Percentiles rank a stretch among this genome's conserved stretches.
Conservation (phyloP, 306 rosid species). For the Pterocarpus santalinus region DNA sequence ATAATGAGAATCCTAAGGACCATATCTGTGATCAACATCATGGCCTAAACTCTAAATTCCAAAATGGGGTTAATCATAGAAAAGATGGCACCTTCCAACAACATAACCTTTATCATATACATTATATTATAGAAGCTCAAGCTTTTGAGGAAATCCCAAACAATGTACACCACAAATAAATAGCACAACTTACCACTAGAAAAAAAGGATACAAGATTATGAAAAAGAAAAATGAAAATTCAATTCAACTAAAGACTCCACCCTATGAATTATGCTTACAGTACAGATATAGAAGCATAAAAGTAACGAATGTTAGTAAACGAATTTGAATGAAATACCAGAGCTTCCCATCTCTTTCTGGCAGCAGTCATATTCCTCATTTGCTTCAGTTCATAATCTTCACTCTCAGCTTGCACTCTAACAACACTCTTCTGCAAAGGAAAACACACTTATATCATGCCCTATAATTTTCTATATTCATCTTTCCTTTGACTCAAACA, state of each 20-base stretch:
- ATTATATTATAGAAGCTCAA: not conserved
- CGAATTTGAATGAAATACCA: constrained; percentile 62
- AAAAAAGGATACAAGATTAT: not conserved
- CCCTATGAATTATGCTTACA: not conserved
- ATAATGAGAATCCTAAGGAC: not conserved
- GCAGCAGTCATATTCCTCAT: constrained; percentile 94
- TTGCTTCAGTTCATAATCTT: constrained; percentile 90
- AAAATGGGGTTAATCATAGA: not conserved
- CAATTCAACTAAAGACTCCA: constrained; percentile 29
- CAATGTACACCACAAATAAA: not conserved
- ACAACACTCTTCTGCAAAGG: constrained; percentile 53
- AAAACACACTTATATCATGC: not conserved
- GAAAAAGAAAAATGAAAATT: constrained; percentile 3
- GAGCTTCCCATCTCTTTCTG: constrained; percentile 93
- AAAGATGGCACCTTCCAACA: constrained; percentile 11
- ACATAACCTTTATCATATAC: not conserved
- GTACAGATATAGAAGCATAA: not conserved
- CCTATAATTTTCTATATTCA: not conserved
- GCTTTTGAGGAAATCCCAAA: constrained; percentile 21
- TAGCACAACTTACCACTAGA: constrained; percentile 3
- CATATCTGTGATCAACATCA: constrained; percentile 1
- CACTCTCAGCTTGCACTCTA: constrained; percentile 66
- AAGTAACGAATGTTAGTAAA: not conserved
- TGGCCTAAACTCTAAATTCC: not conserved
- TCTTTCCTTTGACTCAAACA: not conserved